Base-by-base conservation (phyloP, 495 filamentous ascomycete species). In the Penicillium cosmopolitanum region DNA sequence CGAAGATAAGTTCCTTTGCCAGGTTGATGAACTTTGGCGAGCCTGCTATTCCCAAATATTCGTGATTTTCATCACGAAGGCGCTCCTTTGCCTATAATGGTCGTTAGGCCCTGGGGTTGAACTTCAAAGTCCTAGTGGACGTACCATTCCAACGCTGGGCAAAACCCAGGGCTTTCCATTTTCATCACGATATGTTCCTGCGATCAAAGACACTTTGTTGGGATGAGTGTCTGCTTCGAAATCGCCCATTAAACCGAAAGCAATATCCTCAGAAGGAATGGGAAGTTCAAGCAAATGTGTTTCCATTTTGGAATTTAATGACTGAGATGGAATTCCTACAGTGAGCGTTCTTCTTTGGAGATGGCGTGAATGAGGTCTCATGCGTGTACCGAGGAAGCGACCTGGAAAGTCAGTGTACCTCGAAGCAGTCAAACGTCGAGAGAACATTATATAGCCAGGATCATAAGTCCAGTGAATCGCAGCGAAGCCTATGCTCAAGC, bases 121-220 rank as follows among this genome's bases (percentile, higher is more conserved):
- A 18, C 44, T 10, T 33, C 7, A 68, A 63, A 23, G 16, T 42
- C 5, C 52, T 23, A 31, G 10, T 4, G 10, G 23, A 12, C 3
- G 4, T 3, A 48, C 71, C 56, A 64, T 52, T 31, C 54, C 56
- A 21, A 77, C 66, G 31, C 54, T 60, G n/a, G 68, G 69, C 10
- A 78, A 58, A 5, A 72, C 50, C 72, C 73, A 76, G 18, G 72
- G 73, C 15, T 66, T 55, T 1, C 62, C 67, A 53, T 70, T 61
- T 25, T 73, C 66, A 43, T 72, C 73, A 12, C 72, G 66, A 48
- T 76, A 78, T 5, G 65, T 60, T 0, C 69, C 69, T 2, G 21
- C 21, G 2, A 23, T n/a, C 21, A 48, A 48, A 13, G 18, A 23
- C 8, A 48, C 21, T 28, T 48, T 48, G 18, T 28, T 48, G 9